phyloP scores from a whole-genome alignment of 1,284 basidiomycete genomes.

The Uromyces viciae-fabae region DNA sequence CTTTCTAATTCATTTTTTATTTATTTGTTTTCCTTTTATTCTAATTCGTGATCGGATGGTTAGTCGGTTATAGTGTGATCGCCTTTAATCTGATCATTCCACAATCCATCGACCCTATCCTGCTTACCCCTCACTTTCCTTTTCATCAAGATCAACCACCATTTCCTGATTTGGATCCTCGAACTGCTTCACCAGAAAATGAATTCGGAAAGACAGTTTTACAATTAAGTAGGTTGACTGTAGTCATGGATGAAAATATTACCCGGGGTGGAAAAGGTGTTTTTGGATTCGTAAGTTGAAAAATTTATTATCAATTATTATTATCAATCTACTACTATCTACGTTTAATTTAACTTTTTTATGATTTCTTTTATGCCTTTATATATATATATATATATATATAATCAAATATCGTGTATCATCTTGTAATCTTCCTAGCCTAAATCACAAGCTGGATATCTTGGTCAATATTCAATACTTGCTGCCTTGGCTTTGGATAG shows the following conservation, averaged over 20 bases:
- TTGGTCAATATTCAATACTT: constrained; percentile 18
- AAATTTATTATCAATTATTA: too few species aligned
- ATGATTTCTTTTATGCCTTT: not conserved
- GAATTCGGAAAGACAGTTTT: not conserved
- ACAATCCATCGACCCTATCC: constrained; percentile 17
- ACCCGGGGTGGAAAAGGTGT: constrained; percentile 12
- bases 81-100: constrained; percentile 40
- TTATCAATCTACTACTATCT: too few species aligned
- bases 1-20: too few species aligned
- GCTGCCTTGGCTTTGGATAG: constrained; percentile 10
- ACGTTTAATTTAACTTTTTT: too few species aligned
- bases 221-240: constrained; percentile 29
- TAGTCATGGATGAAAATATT: constrained; percentile 26
- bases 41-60: too few species aligned
- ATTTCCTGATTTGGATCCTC: constrained; percentile 24
- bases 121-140: constrained; percentile 15
- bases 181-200: not conserved
- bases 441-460: constrained; percentile 15
- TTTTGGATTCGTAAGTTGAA: constrained; percentile 31
- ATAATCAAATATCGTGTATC: too few species aligned
- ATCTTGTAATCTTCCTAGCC: not conserved
- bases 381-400: too few species aligned
- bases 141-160: constrained; percentile 5
- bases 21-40: not conserved
- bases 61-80: constrained; percentile 28